Conservation (phyloP, 768 basidiomycete genomes). For the Naganishia randhawae region DNA sequence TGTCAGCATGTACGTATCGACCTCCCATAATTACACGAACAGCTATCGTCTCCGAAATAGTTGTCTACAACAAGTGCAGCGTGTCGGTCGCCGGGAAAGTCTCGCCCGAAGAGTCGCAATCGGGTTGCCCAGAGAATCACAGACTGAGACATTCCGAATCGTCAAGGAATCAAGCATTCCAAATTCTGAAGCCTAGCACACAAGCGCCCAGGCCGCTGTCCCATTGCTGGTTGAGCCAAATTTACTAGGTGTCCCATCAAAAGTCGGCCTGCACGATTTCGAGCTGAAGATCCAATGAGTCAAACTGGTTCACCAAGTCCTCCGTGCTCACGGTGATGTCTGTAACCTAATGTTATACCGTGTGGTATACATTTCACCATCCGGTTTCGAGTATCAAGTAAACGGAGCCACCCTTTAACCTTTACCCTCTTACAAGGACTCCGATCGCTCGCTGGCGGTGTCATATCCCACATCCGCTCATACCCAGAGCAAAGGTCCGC, state of each 20-base stretch:
- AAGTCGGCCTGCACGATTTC: background rate
- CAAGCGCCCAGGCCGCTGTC: conserved; percentile 1
- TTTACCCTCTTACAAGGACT: background rate
- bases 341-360: too few species aligned
- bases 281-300: background rate
- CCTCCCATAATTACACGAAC: too few species aligned
- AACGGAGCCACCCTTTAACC: background rate
- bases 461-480: background rate
- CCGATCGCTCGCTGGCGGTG: background rate
- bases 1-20: too few species aligned
- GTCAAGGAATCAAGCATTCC: background rate
- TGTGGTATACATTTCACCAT: too few species aligned
- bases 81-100: background rate
- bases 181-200: conserved; percentile 8
- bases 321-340: too few species aligned
- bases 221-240: background rate
- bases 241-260: background rate
- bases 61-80: too few species aligned
- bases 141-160: conserved; percentile 16
- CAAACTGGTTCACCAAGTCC: background rate
- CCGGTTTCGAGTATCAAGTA: too few species aligned
- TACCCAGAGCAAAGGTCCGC: background rate
- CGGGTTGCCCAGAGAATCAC: background rate
- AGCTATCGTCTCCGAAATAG: too few species aligned
- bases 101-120: background rate